These are phyloP conservation scores for Vairimorpha necatrix DNA, from an alignment of 371 early-diverging fungal species.

Conservation along the genomic window DNA sequence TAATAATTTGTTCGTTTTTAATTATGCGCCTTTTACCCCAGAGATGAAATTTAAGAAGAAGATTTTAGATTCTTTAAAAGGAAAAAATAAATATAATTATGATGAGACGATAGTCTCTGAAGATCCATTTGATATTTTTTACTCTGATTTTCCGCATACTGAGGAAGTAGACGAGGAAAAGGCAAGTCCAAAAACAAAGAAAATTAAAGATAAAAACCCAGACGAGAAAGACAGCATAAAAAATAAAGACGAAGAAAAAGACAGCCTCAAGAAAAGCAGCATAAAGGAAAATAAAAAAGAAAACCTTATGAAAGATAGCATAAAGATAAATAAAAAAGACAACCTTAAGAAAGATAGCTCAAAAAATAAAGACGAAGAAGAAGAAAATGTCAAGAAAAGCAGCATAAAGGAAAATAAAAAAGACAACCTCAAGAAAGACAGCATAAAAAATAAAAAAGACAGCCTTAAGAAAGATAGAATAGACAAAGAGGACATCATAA, in stretches of 20 bases:
- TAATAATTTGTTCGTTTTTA: too few species aligned
- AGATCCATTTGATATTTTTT: slow-evolving; percentile 5
- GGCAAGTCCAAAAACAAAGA: too few species aligned
- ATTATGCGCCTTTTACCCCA: too few species aligned
- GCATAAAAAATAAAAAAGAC: too few species aligned
- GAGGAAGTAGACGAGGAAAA: too few species aligned
- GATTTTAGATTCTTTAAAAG: not conserved
- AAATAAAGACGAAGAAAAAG: not conserved
- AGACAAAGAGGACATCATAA: too few species aligned
- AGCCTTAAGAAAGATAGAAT: not conserved
- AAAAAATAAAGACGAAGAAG: not conserved
- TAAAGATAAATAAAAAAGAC: not conserved
- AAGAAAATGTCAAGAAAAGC: not conserved
- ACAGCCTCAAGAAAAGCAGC: not conserved
- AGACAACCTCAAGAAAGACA: not conserved
- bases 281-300: not conserved
- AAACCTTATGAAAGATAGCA: not conserved
- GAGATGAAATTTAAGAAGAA: not conserved
- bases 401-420: not conserved
- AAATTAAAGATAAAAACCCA: not conserved
- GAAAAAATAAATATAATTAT: not conserved
- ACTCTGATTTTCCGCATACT: not conserved
- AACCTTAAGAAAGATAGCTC: not conserved
- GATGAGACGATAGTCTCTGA: not conserved
- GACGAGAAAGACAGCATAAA: not conserved